Conservation (phyloP, 352 stramenopile species). For the Globisporangium paroecandrum region DNA sequence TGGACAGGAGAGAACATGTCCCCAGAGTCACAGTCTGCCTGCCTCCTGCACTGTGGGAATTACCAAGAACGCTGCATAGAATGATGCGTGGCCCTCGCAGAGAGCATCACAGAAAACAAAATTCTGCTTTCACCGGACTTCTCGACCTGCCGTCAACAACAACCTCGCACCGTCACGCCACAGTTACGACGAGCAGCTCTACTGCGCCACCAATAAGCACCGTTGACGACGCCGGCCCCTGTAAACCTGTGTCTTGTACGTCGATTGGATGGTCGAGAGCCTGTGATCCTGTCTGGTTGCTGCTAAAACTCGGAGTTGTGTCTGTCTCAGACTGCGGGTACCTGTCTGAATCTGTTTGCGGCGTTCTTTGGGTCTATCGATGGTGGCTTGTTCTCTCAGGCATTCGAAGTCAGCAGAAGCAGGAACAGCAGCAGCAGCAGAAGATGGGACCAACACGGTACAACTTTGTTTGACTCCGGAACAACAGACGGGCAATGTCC, state of each 20-base stretch:
- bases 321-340: not conserved
- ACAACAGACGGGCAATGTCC: slow-evolving; percentile 44
- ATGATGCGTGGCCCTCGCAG: not conserved
- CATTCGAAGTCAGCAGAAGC: not conserved
- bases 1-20: not conserved
- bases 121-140: not conserved
- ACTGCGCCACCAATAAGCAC: not conserved
- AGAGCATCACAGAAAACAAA: not conserved
- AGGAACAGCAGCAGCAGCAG: not conserved
- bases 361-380: not conserved
- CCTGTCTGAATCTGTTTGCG: not conserved
- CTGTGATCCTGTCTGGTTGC: not conserved
- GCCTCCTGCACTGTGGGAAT: not conserved
- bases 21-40: not conserved
- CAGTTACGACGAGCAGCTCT: not conserved
- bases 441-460: slow-evolving; percentile 7
- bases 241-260: not conserved
- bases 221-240: not conserved
- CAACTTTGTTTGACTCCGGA: slow-evolving; percentile 31
- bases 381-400: not conserved
- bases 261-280: not conserved
- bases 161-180: not conserved
- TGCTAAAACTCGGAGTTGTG: not conserved
- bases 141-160: not conserved
- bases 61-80: not conserved